A percentile compares a stretch with the other conserved stretches of the same genome.
phyloP scores from a whole-genome alignment of 1,284 basidiomycete species.

The Cryptococcus sp. region DNA sequence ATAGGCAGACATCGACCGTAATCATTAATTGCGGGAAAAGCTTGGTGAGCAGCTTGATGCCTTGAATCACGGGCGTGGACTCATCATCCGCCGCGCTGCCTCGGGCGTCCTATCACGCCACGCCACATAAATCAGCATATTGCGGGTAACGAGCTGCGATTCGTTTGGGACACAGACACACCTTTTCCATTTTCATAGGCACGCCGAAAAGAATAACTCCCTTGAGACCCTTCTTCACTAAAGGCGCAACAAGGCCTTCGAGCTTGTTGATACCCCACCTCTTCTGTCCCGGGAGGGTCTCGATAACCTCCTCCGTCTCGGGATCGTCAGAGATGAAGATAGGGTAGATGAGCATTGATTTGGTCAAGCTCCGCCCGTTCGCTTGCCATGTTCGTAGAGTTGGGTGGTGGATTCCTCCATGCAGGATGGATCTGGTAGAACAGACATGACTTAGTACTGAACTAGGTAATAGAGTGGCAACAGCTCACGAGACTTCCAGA shows the following conservation, averaged over 20 bases:
- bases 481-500: constrained; percentile 40
- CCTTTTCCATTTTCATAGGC: constrained; percentile 80
- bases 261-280: constrained; percentile 94
- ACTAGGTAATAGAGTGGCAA: not conserved
- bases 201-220: constrained; percentile 98
- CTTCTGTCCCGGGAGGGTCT: constrained; percentile 78
- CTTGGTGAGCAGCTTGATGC: constrained; percentile 72
- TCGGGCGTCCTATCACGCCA: constrained; percentile 64
- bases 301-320: constrained; percentile 73
- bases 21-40: constrained; percentile 85
- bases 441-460: not conserved
- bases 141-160: not conserved
- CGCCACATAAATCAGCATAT: not conserved
- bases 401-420: constrained; percentile 90
- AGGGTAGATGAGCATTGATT: constrained; percentile 95
- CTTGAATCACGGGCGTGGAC: constrained; percentile 87
- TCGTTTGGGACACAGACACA: constrained; percentile 51
- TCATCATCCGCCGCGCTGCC: constrained; percentile 90
- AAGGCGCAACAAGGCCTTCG: constrained; percentile 80
- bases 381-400: constrained; percentile 82
- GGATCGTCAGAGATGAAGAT: constrained; percentile 95
- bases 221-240: constrained; percentile 84
- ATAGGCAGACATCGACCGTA: constrained; percentile 95
- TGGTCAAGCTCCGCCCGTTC: constrained; percentile 67
- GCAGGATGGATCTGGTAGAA: constrained; percentile 68